A percentile compares a stretch with the other conserved stretches of the same genome.
Evolutionary conservation across 805 yeast species (phyloP).

Genomic region (Metschnikowia arizonensis): DNA sequence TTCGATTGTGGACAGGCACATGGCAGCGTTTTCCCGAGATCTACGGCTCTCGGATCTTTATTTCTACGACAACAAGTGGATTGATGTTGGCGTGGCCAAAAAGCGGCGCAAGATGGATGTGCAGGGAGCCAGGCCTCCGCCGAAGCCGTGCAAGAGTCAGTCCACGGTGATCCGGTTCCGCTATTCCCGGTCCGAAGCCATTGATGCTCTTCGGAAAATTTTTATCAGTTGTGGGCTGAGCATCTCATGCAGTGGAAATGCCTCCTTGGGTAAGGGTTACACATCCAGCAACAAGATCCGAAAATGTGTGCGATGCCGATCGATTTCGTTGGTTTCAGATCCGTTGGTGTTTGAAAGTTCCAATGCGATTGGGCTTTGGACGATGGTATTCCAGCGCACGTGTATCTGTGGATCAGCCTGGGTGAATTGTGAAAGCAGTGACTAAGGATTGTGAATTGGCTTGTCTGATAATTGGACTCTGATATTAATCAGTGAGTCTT

Average conservation of each 20-base stretch:
- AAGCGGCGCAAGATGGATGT: neutral
- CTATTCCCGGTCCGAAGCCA: constrained; percentile 22
- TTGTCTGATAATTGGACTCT: too few relatives aligned
- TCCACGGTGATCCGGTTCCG: constrained; percentile 17
- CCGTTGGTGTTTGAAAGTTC: constrained; percentile 34
- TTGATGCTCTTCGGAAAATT: constrained; percentile 39
- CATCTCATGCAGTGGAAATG: constrained; percentile 12
- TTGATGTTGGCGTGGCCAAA: constrained; percentile 36
- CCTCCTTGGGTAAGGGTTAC: constrained; percentile 14
- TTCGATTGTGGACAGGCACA: constrained; percentile 46
- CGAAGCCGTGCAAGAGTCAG: neutral
- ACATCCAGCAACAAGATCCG: constrained; percentile 21
- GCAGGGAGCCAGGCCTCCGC: neutral
- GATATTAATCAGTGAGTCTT: too few relatives aligned
- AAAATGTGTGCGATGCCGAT: constrained; percentile 41
- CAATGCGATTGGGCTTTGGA: constrained; percentile 44
- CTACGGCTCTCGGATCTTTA: constrained; percentile 52
- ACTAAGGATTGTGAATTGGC: too few relatives aligned
- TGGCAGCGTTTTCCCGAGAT: constrained; percentile 39
- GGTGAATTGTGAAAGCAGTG: constrained; percentile 38
- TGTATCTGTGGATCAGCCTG: constrained; percentile 80
- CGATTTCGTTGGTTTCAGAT: constrained; percentile 39
- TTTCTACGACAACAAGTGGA: constrained; percentile 66
- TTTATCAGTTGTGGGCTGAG: constrained; percentile 21
- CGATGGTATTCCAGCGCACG: constrained; percentile 63